Evolutionary conservation across 345 rosid genomes (phyloP).

Genomic region (Clarkia xantiana): DNA sequence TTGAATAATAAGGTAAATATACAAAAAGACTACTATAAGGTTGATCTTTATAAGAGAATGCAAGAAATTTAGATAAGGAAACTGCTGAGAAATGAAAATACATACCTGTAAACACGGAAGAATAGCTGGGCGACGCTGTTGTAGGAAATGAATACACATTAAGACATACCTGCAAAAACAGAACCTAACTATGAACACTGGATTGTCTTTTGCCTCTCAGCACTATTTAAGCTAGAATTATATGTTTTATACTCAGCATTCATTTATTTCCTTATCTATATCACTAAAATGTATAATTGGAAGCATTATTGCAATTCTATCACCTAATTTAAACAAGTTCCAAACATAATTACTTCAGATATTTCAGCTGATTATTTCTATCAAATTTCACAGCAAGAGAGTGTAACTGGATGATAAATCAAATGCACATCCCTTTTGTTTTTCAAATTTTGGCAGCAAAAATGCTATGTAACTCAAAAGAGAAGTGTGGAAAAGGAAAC

Average conservation of each 20-base stretch:
- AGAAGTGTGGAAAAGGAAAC: conserved; percentile 14
- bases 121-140: conserved; percentile 75
- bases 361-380: not conserved
- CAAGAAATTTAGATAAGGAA: not conserved
- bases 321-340: too few relatives aligned
- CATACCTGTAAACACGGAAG: conserved; percentile 94
- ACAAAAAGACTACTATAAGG: too few relatives aligned
- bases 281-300: too few relatives aligned
- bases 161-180: conserved; percentile 63
- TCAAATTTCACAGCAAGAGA: too few relatives aligned
- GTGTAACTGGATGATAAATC: too few relatives aligned
- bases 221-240: too few relatives aligned
- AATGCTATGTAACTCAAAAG: not conserved
- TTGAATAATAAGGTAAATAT: too few relatives aligned
- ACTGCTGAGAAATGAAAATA: not conserved
- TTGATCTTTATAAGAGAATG: not conserved
- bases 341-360: not conserved
- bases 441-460: not conserved
- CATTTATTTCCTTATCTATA: too few relatives aligned
- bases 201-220: too few relatives aligned
- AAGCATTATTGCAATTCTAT: too few relatives aligned
- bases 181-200: not conserved
- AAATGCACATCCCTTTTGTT: not conserved
- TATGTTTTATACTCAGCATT: too few relatives aligned
- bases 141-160: conserved; percentile 96